Evolutionary conservation across 2,329 filamentous ascomycete species (phyloP).

Genomic region (Lachnellula hyalina): DNA sequence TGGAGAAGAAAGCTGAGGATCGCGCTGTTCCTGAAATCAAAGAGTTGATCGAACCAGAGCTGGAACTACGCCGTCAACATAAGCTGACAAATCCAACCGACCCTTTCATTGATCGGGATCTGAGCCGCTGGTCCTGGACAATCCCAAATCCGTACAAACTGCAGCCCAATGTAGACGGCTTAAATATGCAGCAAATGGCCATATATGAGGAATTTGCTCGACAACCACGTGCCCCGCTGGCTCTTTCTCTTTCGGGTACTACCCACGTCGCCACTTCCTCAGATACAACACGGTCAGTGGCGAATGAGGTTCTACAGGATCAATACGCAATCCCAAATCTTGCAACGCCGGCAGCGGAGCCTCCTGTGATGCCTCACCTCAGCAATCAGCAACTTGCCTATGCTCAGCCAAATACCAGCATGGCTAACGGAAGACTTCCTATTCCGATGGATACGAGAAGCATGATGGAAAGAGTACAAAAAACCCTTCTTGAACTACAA

Average conservation of each 20-base stretch:
- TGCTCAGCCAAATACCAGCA: constrained; percentile 43
- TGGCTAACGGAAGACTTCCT: constrained; percentile 49
- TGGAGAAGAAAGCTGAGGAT: constrained; percentile 93
- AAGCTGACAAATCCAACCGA: constrained; percentile 71
- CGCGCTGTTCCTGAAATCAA: constrained; percentile 93
- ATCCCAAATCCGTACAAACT: constrained; percentile 93
- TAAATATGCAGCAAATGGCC: constrained; percentile 88
- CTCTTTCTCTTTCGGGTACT: constrained; percentile 44
- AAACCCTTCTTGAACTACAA: constrained; percentile 53
- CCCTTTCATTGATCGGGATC: constrained; percentile 72
- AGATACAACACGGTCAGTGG: constrained; percentile 55
- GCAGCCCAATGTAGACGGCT: constrained; percentile 61
- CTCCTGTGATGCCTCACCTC: constrained; percentile 46
- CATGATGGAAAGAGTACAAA: constrained; percentile 51
- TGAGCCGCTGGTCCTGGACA: constrained; percentile 88
- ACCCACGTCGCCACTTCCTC: constrained; percentile 53
- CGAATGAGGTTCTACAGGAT: constrained; percentile 60
- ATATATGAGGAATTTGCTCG: constrained; percentile 96
- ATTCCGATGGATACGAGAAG: constrained; percentile 44
- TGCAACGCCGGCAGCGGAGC: constrained; percentile 51
- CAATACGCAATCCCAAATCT: constrained; percentile 54
- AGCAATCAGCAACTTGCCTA: constrained; percentile 51
- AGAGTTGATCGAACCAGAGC: constrained; percentile 77
- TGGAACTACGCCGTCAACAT: constrained; percentile 73
- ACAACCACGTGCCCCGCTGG: constrained; percentile 60